Evolutionary conservation across 208 protist genomes (phyloP).

Genomic region (Crithidia expoeki): DNA sequence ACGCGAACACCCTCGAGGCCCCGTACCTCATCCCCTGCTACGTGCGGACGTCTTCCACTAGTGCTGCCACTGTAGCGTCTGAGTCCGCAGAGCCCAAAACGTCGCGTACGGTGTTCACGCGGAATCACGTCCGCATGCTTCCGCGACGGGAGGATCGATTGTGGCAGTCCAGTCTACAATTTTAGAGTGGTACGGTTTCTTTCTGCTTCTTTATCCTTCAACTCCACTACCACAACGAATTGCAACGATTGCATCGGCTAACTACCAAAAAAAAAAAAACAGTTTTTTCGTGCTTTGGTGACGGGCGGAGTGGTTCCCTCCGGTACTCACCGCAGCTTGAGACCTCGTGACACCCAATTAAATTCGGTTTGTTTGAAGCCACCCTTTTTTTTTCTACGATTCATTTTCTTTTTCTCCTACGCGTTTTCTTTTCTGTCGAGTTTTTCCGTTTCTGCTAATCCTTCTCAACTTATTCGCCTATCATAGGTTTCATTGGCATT

Average conservation of each 20-base stretch:
- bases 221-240: neutral
- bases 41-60: constrained; percentile 7
- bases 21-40: constrained; percentile 33
- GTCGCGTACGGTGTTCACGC: constrained; percentile 6
- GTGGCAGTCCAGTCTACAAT: constrained; percentile 72
- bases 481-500: neutral
- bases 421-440: too few relatives aligned
- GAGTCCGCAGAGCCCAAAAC: neutral
- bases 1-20: constrained; percentile 12
- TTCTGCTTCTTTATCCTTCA: constrained; percentile 1
- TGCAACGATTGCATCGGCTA: too few relatives aligned
- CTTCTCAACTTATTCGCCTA: too few relatives aligned
- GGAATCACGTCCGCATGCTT: constrained; percentile 56
- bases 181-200: constrained; percentile 12
- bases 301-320: too few relatives aligned
- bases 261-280: too few relatives aligned
- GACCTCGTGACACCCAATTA: too few relatives aligned
- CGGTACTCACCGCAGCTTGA: too few relatives aligned
- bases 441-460: too few relatives aligned
- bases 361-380: too few relatives aligned
- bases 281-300: too few relatives aligned
- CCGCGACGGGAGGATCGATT: constrained; percentile 75
- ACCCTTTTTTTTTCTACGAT: too few relatives aligned
- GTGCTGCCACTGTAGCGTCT: neutral
- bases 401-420: too few relatives aligned